A percentile compares a stretch with the other conserved stretches of the same genome.
phyloP scores from a whole-genome alignment of 768 basidiomycete genomes.

The Suillus weaverae region DNA sequence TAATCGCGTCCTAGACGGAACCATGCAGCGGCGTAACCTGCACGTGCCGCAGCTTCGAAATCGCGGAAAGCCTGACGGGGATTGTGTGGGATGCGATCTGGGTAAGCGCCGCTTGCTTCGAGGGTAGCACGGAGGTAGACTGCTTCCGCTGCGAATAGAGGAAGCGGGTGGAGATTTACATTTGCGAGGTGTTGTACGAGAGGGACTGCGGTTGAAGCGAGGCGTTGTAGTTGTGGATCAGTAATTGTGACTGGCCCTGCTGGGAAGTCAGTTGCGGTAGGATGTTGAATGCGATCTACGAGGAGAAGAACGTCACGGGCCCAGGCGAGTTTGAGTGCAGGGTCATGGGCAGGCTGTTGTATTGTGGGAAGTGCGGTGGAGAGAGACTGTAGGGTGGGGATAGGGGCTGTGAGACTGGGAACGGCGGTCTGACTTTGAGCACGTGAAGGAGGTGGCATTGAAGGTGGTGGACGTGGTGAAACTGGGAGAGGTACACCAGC shows the following conservation, averaged over 20 bases:
- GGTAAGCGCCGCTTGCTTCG: constrained; percentile 70
- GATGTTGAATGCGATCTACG: constrained; percentile 54
- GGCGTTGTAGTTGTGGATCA: constrained; percentile 58
- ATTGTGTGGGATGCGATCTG: constrained; percentile 61
- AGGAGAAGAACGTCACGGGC: constrained; percentile 80
- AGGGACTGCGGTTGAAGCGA: constrained; percentile 65
- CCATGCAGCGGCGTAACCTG: constrained; percentile 82
- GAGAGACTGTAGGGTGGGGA: constrained; percentile 66
- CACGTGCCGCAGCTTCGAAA: constrained; percentile 80
- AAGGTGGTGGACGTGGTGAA: constrained; percentile 19
- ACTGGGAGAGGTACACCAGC: constrained; percentile 20
- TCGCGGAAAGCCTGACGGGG: constrained; percentile 84
- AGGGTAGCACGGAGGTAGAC: constrained; percentile 75
- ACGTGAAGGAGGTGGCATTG: constrained; percentile 25
- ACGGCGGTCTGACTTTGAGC: constrained; percentile 20
- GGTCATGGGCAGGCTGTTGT: constrained; percentile 56
- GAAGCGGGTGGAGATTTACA: constrained; percentile 34
- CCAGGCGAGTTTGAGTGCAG: constrained; percentile 70
- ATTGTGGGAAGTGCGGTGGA: constrained; percentile 49
- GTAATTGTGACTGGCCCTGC: constrained; percentile 55
- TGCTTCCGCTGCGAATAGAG: constrained; percentile 63
- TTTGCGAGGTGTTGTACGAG: constrained; percentile 59
- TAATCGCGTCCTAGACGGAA: constrained; percentile 91
- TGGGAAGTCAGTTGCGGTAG: constrained; percentile 41
- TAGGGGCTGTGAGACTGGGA: constrained; percentile 62